Evolutionary conservation across 345 rosid genomes (phyloP).

Genomic region (Pistacia atlantica): DNA sequence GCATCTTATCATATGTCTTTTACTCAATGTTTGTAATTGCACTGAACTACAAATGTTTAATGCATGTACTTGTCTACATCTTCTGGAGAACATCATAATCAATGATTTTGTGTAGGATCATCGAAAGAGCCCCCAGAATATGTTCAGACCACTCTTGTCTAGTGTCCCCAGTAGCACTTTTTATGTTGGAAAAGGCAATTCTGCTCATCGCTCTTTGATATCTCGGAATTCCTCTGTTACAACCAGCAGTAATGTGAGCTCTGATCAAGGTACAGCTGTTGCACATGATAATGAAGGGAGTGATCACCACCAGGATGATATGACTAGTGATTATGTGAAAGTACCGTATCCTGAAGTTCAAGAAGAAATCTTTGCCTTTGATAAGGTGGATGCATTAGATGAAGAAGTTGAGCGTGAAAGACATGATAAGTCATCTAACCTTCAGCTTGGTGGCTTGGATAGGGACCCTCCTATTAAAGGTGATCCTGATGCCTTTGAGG

Average conservation of each 20-base stretch:
- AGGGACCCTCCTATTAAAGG: slow-evolving; percentile 38
- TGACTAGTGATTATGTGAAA: slow-evolving; percentile 40
- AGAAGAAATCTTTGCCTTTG: slow-evolving; percentile 61
- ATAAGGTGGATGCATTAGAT: slow-evolving; percentile 50
- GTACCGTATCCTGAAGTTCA: slow-evolving; percentile 44
- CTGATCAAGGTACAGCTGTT: slow-evolving; percentile 58
- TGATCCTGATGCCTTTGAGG: slow-evolving; percentile 45
- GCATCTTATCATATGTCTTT: background rate
- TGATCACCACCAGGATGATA: slow-evolving; percentile 47
- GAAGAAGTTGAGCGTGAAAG: slow-evolving; percentile 41
- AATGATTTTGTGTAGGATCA: slow-evolving; percentile 63
- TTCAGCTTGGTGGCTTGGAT: slow-evolving; percentile 42
- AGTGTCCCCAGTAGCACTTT: slow-evolving; percentile 93
- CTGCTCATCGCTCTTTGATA: slow-evolving; percentile 59
- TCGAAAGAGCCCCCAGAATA: slow-evolving; percentile 87
- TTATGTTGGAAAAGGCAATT: slow-evolving; percentile 65
- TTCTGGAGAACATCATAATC: slow-evolving; percentile 20
- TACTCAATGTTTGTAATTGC: background rate
- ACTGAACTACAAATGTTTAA: slow-evolving; percentile 13
- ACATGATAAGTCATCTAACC: slow-evolving; percentile 41
- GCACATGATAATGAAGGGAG: slow-evolving; percentile 57
- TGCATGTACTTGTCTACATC: slow-evolving; percentile 14
- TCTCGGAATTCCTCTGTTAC: slow-evolving; percentile 71
- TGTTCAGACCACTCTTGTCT: slow-evolving; percentile 98
- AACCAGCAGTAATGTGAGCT: slow-evolving; percentile 65